These are phyloP conservation scores for Byssothecium circinans DNA, from an alignment of 2,329 filamentous ascomycete genomes.

Conservation along the genomic window DNA sequence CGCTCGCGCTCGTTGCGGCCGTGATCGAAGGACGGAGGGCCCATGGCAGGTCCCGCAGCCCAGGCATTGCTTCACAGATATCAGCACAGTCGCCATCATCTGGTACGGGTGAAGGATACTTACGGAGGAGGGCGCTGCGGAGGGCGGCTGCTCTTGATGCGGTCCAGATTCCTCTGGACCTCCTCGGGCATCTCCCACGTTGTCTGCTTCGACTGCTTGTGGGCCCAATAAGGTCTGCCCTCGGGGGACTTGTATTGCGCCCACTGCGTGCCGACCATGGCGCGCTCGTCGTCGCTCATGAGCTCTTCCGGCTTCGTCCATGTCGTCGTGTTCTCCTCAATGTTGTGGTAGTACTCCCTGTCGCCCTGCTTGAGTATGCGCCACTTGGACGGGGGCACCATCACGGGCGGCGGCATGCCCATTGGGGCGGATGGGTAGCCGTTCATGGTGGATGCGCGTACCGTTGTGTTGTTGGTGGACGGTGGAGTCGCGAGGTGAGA, in stretches of 20 bases:
- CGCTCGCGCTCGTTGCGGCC: constrained; percentile 28
- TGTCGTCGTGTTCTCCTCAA: constrained; percentile 80
- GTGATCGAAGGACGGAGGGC: constrained; percentile 46
- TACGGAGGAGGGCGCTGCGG: constrained; percentile 52
- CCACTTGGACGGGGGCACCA: constrained; percentile 58
- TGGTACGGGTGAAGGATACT: constrained; percentile 24
- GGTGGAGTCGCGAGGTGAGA: background rate
- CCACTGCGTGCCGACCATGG: constrained; percentile 82
- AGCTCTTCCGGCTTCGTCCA: constrained; percentile 93
- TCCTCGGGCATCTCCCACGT: constrained; percentile 91
- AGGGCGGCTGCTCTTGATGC: constrained; percentile 57
- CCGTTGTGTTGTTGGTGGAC: background rate
- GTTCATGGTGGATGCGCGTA: constrained; percentile 56
- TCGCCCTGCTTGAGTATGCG: constrained; percentile 79
- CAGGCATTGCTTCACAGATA: constrained; percentile 51
- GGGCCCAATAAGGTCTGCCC: constrained; percentile 91
- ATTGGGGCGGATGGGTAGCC: constrained; percentile 54
- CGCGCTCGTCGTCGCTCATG: constrained; percentile 81
- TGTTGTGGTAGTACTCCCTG: constrained; percentile 88
- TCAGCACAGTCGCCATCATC: background rate
- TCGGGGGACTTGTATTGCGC: constrained; percentile 87
- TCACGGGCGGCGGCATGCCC: constrained; percentile 34
- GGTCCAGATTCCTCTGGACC: constrained; percentile 71
- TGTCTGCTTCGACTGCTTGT: constrained; percentile 87
- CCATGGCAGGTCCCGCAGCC: constrained; percentile 57